phyloP scores from a whole-genome alignment of 495 filamentous ascomycete species.

The Bryoglossum gracile region DNA sequence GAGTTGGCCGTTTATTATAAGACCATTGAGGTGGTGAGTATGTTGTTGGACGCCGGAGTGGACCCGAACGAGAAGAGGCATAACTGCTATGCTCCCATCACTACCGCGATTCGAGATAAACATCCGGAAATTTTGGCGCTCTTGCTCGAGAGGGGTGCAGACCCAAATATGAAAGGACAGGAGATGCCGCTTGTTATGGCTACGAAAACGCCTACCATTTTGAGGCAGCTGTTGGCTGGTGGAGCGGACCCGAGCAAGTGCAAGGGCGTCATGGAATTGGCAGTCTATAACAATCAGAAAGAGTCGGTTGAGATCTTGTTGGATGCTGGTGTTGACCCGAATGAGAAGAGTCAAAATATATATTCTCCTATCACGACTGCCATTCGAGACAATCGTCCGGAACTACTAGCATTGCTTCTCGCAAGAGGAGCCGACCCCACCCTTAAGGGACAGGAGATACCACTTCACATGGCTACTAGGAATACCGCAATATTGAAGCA shows the following conservation, averaged over 20 bases:
- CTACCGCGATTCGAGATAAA: constrained; percentile 49
- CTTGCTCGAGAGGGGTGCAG: constrained; percentile 41
- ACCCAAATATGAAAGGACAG: constrained; percentile 35
- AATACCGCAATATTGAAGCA: background rate
- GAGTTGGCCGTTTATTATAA: constrained; percentile 42
- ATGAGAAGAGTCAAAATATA: constrained; percentile 47
- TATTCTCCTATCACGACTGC: constrained; percentile 51
- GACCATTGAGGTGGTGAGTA: constrained; percentile 39
- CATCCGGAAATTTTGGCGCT: constrained; percentile 42
- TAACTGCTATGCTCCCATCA: constrained; percentile 48
- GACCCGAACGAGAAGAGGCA: constrained; percentile 48
- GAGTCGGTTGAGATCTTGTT: constrained; percentile 45
- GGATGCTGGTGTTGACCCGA: constrained; percentile 41
- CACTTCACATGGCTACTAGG: constrained; percentile 36
- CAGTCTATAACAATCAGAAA: constrained; percentile 38
- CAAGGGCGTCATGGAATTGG: constrained; percentile 43
- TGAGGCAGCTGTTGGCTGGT: constrained; percentile 5
- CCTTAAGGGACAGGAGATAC: constrained; percentile 1
- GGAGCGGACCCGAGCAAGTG: constrained; percentile 39
- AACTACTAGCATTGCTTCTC: constrained; percentile 45
- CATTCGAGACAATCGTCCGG: constrained; percentile 44
- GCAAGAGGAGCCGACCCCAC: constrained; percentile 46
- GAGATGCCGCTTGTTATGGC: constrained; percentile 28
- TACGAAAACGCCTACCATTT: constrained; percentile 10
- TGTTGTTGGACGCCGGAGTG: constrained; percentile 43